Percentiles rank a stretch among this genome's conserved stretches.
phyloP scores from a whole-genome alignment of 106 monocot species.

The Dendrobium huoshanense region DNA sequence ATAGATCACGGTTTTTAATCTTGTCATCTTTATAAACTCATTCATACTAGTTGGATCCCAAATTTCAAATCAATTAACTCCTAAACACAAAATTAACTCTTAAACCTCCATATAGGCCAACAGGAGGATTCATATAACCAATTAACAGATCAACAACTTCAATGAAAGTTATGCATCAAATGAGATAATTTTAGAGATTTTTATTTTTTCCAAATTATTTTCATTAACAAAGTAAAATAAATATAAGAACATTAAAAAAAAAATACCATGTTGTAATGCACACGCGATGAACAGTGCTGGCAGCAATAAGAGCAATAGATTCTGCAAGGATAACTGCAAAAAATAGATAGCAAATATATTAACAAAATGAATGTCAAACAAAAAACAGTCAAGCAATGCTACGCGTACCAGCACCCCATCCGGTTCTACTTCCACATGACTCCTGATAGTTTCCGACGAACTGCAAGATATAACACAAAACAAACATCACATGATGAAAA shows the following conservation, averaged over 20 bases:
- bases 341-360: background rate
- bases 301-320: conserved; percentile 75
- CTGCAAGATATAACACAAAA: conserved; percentile 30
- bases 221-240: background rate
- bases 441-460: conserved; percentile 94
- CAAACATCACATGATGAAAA: background rate
- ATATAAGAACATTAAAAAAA: background rate
- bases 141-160: background rate
- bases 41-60: too few relatives aligned
- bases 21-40: background rate
- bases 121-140: background rate
- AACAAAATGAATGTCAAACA: conserved; percentile 1
- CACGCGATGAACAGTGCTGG: conserved; percentile 90
- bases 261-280: conserved; percentile 96
- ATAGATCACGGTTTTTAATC: background rate
- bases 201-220: background rate
- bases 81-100: background rate
- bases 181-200: background rate
- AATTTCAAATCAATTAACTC: background rate
- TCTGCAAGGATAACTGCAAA: conserved; percentile 75
- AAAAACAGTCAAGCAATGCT: background rate
- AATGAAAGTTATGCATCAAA: background rate
- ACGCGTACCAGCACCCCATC: conserved; percentile 93
- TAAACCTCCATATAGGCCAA: background rate
- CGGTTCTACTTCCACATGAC: conserved; percentile 59